A percentile compares a stretch with the other conserved stretches of the same genome.
Conservation (phyloP, 139 green algal species). For the Ulvella scutata region DNA sequence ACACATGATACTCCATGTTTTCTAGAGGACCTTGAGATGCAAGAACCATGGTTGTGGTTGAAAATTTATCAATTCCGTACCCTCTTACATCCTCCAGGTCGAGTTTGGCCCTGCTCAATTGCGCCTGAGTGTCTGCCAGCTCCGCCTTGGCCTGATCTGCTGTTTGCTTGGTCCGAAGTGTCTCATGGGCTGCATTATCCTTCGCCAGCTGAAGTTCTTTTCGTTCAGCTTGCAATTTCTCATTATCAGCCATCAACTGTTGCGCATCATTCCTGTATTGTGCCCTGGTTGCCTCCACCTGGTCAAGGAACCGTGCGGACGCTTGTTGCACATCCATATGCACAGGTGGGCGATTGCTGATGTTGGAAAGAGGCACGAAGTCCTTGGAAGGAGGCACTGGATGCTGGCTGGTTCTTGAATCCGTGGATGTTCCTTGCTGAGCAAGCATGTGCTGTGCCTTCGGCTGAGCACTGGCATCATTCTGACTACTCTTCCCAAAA, state of each 20-base stretch:
- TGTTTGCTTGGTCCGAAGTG: neutral
- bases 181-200: neutral
- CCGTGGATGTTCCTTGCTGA: no score
- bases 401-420: no score
- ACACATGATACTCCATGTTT: no score
- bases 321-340: neutral
- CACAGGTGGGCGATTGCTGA: neutral
- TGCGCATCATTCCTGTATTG: neutral
- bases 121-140: neutral
- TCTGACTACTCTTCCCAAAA: no score
- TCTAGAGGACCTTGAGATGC: no score
- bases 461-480: no score
- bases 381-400: no score
- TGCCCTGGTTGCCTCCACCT: neutral
- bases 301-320: neutral
- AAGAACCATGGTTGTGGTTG: no score
- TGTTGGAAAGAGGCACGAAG: no score
- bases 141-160: neutral
- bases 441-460: no score
- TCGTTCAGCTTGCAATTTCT: neutral
- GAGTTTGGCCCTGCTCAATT: neutral
- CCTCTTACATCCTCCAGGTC: neutral
- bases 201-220: neutral
- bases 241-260: neutral
- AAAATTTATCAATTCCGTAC: no score